These are phyloP conservation scores for Ascochyta koolunga DNA, from an alignment of 2,329 filamentous ascomycete species.

Conservation along the genomic window DNA sequence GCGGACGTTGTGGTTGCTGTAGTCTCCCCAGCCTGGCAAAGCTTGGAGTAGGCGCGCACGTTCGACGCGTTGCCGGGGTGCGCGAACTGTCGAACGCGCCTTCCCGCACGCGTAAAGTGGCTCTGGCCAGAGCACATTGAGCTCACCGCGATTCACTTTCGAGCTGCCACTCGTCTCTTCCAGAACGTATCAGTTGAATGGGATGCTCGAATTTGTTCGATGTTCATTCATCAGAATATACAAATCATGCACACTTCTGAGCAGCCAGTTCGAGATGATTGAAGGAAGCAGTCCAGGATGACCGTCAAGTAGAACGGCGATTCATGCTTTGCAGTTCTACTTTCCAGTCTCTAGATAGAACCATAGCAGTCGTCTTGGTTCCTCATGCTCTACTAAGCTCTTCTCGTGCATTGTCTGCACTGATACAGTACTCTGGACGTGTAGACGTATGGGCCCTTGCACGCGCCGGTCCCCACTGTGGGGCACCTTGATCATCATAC, in stretches of 20 bases:
- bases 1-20: slow-evolving; percentile 20
- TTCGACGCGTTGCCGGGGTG: slow-evolving; percentile 16
- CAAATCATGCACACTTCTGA: no score
- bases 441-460: slow-evolving; percentile 8
- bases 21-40: slow-evolving; percentile 9
- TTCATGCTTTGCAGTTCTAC: no score
- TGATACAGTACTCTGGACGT: no score
- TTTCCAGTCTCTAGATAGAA: no score
- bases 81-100: slow-evolving; percentile 8
- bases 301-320: no score
- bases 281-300: no score
- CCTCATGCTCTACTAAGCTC: no score
- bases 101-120: slow-evolving; percentile 19
- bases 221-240: no score
- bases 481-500: slow-evolving; percentile 17
- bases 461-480: slow-evolving; percentile 13
- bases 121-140: neutral
- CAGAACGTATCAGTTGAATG: neutral
- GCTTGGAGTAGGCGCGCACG: slow-evolving; percentile 13
- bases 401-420: neutral
- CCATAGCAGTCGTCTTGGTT: no score
- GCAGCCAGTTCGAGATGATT: no score
- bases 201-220: neutral
- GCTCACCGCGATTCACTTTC: neutral
- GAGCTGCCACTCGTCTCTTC: no score